Evolutionary conservation across 1,139 yeast species (phyloP).

Genomic region (Kodamaea alishanica): DNA sequence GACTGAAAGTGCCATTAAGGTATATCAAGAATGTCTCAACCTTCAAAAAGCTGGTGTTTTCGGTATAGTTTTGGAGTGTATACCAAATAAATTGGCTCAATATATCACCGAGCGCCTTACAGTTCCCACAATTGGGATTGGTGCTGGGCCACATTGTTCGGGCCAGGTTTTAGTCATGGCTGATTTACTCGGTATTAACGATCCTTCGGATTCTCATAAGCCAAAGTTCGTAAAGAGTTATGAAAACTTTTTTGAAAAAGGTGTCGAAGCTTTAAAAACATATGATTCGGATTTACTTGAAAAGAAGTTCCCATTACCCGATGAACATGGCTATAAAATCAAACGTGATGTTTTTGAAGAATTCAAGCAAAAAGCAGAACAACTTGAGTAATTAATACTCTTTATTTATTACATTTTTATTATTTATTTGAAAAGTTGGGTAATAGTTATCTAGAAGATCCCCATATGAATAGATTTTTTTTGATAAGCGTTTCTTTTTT

Average conservation of each 20-base stretch:
- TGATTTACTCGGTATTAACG: conserved; percentile 75
- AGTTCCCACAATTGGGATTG: conserved; percentile 92
- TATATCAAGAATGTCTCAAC: conserved; percentile 64
- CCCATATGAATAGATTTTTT: too few relatives aligned
- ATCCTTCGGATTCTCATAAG: conserved; percentile 39
- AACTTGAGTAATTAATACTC: neutral
- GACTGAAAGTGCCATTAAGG: conserved; percentile 50
- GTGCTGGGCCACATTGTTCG: conserved; percentile 81
- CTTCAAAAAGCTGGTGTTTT: conserved; percentile 79
- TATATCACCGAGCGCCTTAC: conserved; percentile 55
- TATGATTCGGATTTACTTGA: conserved; percentile 60
- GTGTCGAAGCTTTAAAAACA: conserved; percentile 48
- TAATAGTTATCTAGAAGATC: too few relatives aligned
- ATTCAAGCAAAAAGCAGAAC: conserved; percentile 25
- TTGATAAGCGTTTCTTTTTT: too few relatives aligned
- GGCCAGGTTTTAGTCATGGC: conserved; percentile 91
- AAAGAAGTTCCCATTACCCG: conserved; percentile 56
- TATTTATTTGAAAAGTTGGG: too few relatives aligned
- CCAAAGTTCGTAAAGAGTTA: conserved; percentile 82
- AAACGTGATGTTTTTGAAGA: conserved; percentile 60
- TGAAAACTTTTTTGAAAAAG: conserved; percentile 47
- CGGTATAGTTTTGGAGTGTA: conserved; percentile 74
- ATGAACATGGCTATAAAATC: conserved; percentile 66
- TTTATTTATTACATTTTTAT: too few relatives aligned
- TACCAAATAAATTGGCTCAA: conserved; percentile 73